Conservation (phyloP, 2,329 filamentous ascomycete genomes). For the Aspergillus felis region DNA sequence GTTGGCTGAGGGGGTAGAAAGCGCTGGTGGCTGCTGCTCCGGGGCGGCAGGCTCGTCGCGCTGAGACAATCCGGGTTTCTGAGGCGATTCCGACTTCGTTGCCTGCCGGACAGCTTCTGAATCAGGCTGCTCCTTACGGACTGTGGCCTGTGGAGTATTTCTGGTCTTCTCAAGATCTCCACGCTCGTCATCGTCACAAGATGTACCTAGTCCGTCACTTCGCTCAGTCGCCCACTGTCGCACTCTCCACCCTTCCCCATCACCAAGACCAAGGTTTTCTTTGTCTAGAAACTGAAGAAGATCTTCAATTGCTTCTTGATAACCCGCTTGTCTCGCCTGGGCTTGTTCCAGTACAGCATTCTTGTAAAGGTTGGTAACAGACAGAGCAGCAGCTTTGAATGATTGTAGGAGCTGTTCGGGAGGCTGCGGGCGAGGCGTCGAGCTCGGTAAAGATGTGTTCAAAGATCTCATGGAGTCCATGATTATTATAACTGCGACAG, state of each 20-base stretch:
- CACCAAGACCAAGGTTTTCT: constrained; percentile 70
- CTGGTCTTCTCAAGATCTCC: constrained; percentile 35
- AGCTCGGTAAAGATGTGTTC: constrained; percentile 58
- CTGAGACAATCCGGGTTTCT: constrained; percentile 25
- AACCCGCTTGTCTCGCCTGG: constrained; percentile 73
- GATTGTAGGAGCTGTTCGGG: constrained; percentile 67
- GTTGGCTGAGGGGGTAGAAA: constrained; percentile 16
- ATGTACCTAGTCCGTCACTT: constrained; percentile 39
- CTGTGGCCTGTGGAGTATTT: constrained; percentile 32
- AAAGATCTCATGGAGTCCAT: constrained; percentile 65
- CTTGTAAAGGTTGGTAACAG: constrained; percentile 95
- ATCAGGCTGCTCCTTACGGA: constrained; percentile 31
- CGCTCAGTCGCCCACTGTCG: constrained; percentile 56
- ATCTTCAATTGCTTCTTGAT: constrained; percentile 91
- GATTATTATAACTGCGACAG: constrained; percentile 11
- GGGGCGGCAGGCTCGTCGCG: constrained; percentile 22
- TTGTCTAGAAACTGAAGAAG: constrained; percentile 80
- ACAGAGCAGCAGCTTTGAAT: constrained; percentile 88
- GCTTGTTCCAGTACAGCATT: constrained; percentile 75
- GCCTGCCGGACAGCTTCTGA: constrained; percentile 24
- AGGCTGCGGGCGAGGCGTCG: constrained; percentile 45
- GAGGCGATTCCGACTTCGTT: constrained; percentile 27
- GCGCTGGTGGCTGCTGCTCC: constrained; percentile 13
- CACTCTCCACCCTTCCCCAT: constrained; percentile 70
- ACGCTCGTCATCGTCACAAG: constrained; percentile 45